Evolutionary conservation across 805 yeast genomes (phyloP), one percentile per base, ranked within the genome.

Genomic region (Saccharomycopsis sp.): DNA sequence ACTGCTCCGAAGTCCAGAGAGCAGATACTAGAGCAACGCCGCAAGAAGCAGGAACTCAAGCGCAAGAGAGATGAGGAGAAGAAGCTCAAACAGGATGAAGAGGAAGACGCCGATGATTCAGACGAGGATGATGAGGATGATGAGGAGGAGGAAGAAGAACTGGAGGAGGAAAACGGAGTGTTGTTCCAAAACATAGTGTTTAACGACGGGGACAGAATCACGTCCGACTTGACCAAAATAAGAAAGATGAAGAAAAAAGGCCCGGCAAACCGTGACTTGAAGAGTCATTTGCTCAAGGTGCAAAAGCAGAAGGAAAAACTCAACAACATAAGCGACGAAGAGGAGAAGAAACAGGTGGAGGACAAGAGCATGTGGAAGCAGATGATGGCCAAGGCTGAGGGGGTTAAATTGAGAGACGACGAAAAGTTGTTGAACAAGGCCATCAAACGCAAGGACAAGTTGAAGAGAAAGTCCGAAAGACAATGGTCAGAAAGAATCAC

Each of bases 401-500:
- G 99, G 54, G 73, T 82, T 24, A 92, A 90, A 70, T 75, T 92
- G 51, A 87, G 87, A 65, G 97, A 94, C 71, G 95, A 92, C 70
- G 98, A 92, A 70, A 85, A 83, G 67, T 74, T 94, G 65, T 79
- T 94, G 71, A 86, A 85, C 66, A 92, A 89, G 70, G 89, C 97
- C 1, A 71, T 92, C 61, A 91, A 87, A 74, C 80, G 87, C 65
- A 89, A 90, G 68, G 92, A 89, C 65, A 83, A 87, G 61, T 79
- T 80, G 67, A 94, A 94, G 76, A 80, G 88, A 67, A 89, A 85
- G 75, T 86, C 95, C 58, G 96, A 90, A 66, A 75, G 82, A 54
- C 96, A 92, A 71, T 94, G 99, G 99, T 80, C 75, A 63, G 97
- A 92, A 54, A 82, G 99, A 64, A 85, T 88, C 69, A 87, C 85